A percentile compares a stretch with the other conserved stretches of the same genome.
Conservation (phyloP, 2,329 filamentous ascomycete species). For the Aureobasidium sp. region DNA sequence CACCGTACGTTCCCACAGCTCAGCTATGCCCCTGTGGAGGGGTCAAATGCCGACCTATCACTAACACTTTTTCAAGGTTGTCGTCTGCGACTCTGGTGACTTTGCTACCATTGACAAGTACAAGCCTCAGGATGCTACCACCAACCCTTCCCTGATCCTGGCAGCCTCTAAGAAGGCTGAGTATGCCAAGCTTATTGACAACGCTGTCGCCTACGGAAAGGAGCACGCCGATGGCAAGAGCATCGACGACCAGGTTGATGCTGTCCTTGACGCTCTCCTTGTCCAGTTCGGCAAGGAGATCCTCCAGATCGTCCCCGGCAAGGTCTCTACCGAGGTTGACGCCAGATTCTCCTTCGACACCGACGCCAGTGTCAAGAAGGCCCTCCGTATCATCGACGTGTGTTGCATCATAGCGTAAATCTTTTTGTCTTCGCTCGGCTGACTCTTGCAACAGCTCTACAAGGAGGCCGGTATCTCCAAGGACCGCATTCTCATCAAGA, state of each 20-base stretch:
- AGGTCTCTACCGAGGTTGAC: conserved; percentile 98
- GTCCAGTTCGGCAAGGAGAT: conserved; percentile 99
- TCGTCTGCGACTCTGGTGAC: conserved; percentile 94
- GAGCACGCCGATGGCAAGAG: conserved; percentile 44
- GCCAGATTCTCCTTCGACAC: conserved; percentile 93
- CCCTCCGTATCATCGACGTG: conserved; percentile 93
- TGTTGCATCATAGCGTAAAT: conserved; percentile 23
- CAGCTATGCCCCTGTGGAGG: background rate
- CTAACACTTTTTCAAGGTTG: conserved; percentile 50
- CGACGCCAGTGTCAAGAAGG: conserved; percentile 87
- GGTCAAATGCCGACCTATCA: background rate
- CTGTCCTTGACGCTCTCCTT: conserved; percentile 83
- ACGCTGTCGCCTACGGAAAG: conserved; percentile 81
- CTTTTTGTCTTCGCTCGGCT: conserved; percentile 12
- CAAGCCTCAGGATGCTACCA: conserved; percentile 99
- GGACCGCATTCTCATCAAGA: conserved; percentile 95
- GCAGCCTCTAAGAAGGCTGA: conserved; percentile 97
- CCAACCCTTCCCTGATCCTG: conserved; percentile 98
- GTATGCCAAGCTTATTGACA: conserved; percentile 86
- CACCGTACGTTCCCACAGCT: conserved; percentile 61
- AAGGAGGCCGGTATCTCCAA: conserved; percentile 84
- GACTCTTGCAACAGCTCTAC: conserved; percentile 63
- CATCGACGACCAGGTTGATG: conserved; percentile 77
- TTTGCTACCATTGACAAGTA: conserved; percentile 90
- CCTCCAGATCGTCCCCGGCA: conserved; percentile 90